Evolutionary conservation across 148 eudicot species (phyloP).

Genomic region (Heliamphora exappendiculata): DNA sequence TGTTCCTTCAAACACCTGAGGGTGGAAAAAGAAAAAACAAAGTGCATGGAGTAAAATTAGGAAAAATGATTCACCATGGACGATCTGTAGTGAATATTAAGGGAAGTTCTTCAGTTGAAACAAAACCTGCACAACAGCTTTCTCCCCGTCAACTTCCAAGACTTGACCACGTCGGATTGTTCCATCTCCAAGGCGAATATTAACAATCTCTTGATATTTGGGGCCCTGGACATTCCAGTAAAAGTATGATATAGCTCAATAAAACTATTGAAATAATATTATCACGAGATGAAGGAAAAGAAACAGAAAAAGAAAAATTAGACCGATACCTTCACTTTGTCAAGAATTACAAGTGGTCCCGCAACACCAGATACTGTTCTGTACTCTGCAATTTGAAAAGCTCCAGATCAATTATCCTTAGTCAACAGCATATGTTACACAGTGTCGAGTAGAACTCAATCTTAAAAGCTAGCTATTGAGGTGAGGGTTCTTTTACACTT

Average conservation of each 20-base stretch:
- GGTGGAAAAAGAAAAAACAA: background rate
- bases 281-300: background rate
- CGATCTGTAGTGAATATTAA: background rate
- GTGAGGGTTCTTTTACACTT: too few relatives aligned
- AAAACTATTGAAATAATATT: background rate
- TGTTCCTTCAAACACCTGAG: constrained; percentile 97
- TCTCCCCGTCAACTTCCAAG: constrained; percentile 96
- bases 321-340: constrained; percentile 84
- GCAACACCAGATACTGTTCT: constrained; percentile 83
- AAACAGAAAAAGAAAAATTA: background rate
- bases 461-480: too few relatives aligned
- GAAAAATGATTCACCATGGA: background rate
- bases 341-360: constrained; percentile 78
- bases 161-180: constrained; percentile 95
- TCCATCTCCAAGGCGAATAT: constrained; percentile 94
- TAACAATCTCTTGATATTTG: constrained; percentile 93
- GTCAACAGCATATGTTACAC: too few relatives aligned
- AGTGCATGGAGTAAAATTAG: background rate
- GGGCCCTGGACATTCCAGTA: constrained; percentile 61
- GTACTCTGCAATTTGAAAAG: constrained; percentile 40
- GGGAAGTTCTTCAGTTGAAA: background rate
- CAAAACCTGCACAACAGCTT: constrained; percentile 93
- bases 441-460: too few relatives aligned
- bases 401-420: background rate
- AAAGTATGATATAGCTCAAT: background rate